Evolutionary conservation across 305 asterid species (phyloP).

Genomic region (Fraxinus angustifolia): DNA sequence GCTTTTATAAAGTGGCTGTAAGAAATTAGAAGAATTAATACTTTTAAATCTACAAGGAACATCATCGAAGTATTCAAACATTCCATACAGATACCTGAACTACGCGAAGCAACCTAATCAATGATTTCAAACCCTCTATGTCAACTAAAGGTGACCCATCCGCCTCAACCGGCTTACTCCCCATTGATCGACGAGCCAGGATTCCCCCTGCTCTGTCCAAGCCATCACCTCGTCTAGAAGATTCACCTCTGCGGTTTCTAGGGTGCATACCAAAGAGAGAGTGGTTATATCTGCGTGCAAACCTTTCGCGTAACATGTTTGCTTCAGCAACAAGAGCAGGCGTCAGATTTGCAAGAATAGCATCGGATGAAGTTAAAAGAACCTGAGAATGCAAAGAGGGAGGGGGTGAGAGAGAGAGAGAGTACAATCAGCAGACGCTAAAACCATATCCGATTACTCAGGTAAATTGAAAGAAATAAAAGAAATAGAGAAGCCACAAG

Average conservation of each 20-base stretch:
- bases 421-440: conserved; percentile 10
- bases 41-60: conserved; percentile 1
- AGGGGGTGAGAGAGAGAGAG: not conserved
- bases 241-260: conserved; percentile 87
- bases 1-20: conserved; percentile 87
- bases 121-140: conserved; percentile 79
- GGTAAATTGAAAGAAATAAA: not conserved
- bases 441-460: not conserved
- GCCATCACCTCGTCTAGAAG: conserved; percentile 84
- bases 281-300: conserved; percentile 90
- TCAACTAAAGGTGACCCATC: conserved; percentile 91
- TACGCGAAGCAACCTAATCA: conserved; percentile 87
- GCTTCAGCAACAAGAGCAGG: conserved; percentile 99
- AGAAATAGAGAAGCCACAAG: not conserved
- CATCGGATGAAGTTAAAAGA: conserved; percentile 95
- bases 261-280: conserved; percentile 82
- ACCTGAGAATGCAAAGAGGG: conserved; percentile 42
- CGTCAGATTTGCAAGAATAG: conserved; percentile 86
- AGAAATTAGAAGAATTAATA: conserved; percentile 25
- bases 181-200: conserved; percentile 75
- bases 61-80: conserved; percentile 6
- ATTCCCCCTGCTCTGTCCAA: conserved; percentile 66
- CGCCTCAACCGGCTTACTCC: conserved; percentile 80
- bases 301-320: conserved; percentile 91
- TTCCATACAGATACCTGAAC: conserved; percentile 63